Evolutionary conservation across 192 early-diverging fungal genomes (phyloP).

Genomic region (Umbelopsis ramanniana): DNA sequence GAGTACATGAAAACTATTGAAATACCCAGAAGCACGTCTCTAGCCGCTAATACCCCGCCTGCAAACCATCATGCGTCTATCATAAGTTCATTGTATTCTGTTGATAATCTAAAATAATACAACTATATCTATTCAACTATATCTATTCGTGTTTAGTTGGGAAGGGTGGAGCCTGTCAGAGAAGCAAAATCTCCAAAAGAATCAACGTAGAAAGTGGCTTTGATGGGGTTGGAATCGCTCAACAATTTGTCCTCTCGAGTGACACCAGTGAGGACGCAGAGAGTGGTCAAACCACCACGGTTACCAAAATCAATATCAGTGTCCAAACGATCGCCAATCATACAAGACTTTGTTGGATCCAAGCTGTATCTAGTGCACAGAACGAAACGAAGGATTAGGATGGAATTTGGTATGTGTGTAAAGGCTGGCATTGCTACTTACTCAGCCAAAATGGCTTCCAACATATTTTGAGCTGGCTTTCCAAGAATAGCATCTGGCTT

Average conservation of each 20-base stretch:
- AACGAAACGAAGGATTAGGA: background rate
- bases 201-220: conserved; percentile 50
- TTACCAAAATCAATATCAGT: conserved; percentile 97
- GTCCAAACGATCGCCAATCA: conserved; percentile 96
- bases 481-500: conserved; percentile 85
- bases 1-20: too few species aligned
- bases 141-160: too few species aligned
- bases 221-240: conserved; percentile 39
- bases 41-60: too few species aligned
- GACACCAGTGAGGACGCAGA: conserved; percentile 91
- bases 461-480: conserved; percentile 93
- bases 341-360: conserved; percentile 82
- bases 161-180: background rate
- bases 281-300: conserved; percentile 80
- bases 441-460: conserved; percentile 88
- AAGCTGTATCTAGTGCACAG: conserved; percentile 58
- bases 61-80: too few species aligned
- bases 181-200: conserved; percentile 49
- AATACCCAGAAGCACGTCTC: too few species aligned
- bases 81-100: too few species aligned
- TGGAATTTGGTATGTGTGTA: background rate
- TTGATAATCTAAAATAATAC: too few species aligned
- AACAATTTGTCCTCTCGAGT: conserved; percentile 43
- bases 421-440: conserved; percentile 36
- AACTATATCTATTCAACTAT: too few species aligned